Percentiles rank a stretch among this genome's conserved stretches.
These are phyloP conservation scores for Limtongia smithiae DNA, from an alignment of 805 yeast genomes.

Conservation along the genomic window DNA sequence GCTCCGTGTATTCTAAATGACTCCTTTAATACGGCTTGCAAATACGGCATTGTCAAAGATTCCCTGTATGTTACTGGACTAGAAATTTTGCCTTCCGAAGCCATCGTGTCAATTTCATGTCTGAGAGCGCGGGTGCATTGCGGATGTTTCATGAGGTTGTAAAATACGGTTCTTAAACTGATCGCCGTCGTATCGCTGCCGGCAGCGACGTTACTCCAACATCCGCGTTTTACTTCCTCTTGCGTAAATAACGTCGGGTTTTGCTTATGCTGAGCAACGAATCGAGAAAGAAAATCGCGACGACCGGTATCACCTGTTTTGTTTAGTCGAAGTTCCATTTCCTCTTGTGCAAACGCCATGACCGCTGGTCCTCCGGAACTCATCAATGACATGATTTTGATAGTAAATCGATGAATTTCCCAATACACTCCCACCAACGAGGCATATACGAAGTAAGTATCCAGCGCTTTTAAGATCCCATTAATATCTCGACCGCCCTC, in stretches of 20 bases:
- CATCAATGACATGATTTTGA: neutral
- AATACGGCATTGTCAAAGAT: neutral
- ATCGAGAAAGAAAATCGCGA: too few relatives aligned
- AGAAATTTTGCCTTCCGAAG: neutral
- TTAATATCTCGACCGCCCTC: neutral
- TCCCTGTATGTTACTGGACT: neutral
- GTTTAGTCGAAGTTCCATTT: neutral
- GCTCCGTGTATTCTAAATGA: constrained; percentile 1
- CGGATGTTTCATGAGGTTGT: constrained; percentile 1
- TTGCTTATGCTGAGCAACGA: neutral
- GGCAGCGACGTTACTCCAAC: neutral
- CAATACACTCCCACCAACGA: neutral
- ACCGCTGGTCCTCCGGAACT: neutral
- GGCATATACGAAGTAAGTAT: neutral
- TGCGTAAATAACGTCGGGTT: neutral
- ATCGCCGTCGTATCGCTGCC: constrained; percentile 5
- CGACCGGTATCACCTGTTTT: neutral
- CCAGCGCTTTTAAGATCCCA: neutral
- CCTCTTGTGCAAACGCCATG: neutral
- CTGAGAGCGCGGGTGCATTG: neutral
- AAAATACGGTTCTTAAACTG: neutral
- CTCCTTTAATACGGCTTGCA: constrained; percentile 3
- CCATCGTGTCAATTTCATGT: neutral
- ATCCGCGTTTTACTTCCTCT: neutral
- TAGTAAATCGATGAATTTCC: neutral